Evolutionary conservation across 1,284 basidiomycete genomes (phyloP), one percentile per base, ranked within the genome.

Genomic region (Tremellales sp.): DNA sequence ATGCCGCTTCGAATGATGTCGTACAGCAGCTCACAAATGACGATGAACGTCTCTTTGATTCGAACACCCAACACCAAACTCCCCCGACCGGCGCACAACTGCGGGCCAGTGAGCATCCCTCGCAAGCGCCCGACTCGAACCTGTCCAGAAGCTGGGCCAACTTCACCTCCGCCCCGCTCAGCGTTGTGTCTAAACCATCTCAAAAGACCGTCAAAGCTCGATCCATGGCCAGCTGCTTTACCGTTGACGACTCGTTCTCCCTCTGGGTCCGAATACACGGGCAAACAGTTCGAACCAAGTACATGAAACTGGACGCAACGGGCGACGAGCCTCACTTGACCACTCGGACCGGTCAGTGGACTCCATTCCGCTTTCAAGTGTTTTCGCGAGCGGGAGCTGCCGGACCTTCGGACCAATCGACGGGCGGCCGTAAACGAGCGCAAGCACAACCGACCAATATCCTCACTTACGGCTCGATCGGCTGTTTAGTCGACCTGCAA

Each of bases 251-350:
- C 19, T 85, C 89, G n/a, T 88, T 97, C 44, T 90, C 89, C 49
- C 80, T 97, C 44, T 94, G 92, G 81, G 93, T 93, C 70, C 87
- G 92, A 64, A 90, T 97, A 79, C 93, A 97, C 75, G 89, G 88
- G 12, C 92, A 97, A 76, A 94, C 91, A 22, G 91, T 94, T 53
- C 85, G 92, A 60, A 97, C 92, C 46, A 96, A 96, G 77, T 97
- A 93, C 72, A 89, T 96, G 85, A 86, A 68, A 83, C 81, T 58
- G 82, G 87, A 70, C 78, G n/a, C n/a, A n/a, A 17, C n/a, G 6
- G 82, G 84, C 84, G 72, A 60, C 80, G 79, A 57, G 17, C 49
- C 57, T 27, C 46, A 40, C 11, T 52, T 72, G 17, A 55, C 62
- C 0, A 62, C 65, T 1, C 59, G 57, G 7, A 64, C 66, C 0